A percentile compares a stretch with the other conserved stretches of the same genome.
Conservation (phyloP, 306 rosid genomes). For the Rubus idaeus region DNA sequence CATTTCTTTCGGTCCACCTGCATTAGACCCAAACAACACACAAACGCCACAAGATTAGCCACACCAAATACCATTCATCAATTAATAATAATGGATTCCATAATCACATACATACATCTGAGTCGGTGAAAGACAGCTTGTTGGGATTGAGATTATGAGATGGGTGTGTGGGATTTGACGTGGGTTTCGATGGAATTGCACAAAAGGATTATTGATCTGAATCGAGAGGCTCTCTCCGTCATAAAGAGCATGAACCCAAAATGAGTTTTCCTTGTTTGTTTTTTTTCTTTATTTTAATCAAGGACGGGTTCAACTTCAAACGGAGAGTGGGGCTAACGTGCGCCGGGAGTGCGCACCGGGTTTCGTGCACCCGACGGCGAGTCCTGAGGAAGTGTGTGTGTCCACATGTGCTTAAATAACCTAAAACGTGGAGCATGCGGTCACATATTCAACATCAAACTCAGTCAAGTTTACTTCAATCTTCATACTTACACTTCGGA, state of each 20-base stretch:
- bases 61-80: not conserved
- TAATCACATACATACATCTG: not conserved
- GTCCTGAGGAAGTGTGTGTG: constrained; percentile 13
- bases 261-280: constrained; percentile 23
- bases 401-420: constrained; percentile 20
- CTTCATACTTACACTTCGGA: not conserved
- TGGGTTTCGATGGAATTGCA: constrained; percentile 57
- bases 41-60: constrained; percentile 14
- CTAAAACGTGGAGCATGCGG: constrained; percentile 3
- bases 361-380: constrained; percentile 36
- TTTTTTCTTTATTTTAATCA: not conserved
- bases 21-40: constrained; percentile 27
- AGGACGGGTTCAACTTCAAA: constrained; percentile 11
- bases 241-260: constrained; percentile 70
- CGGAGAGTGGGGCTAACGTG: constrained; percentile 34
- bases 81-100: not conserved
- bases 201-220: constrained; percentile 53
- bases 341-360: constrained; percentile 42
- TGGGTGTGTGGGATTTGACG: constrained; percentile 67
- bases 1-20: constrained; percentile 42
- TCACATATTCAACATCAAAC: not conserved
- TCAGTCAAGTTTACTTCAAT: not conserved
- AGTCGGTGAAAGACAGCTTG: not conserved
- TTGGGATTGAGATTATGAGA: constrained; percentile 28
- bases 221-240: constrained; percentile 65